Percentiles rank a stretch among this genome's conserved stretches.
Conservation (phyloP, 2,329 filamentous ascomycete species). For the Trichoderma sp. region DNA sequence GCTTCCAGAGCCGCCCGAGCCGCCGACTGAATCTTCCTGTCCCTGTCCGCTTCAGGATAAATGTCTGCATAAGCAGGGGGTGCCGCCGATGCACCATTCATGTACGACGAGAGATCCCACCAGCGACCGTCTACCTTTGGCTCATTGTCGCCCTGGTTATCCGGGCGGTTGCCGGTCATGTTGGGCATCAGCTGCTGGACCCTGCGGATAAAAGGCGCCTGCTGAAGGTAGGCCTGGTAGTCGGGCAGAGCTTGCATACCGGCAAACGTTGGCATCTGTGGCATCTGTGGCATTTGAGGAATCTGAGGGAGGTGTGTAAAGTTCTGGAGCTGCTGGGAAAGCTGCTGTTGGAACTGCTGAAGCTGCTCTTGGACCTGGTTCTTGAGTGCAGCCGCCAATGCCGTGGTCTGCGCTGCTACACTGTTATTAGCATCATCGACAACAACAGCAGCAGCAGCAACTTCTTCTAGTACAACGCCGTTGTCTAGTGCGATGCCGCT, state of each 20-base stretch:
- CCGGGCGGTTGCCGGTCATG: constrained; percentile 53
- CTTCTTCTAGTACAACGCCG: constrained; percentile 42
- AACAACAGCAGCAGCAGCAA: constrained; percentile 28
- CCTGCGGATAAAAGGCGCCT: constrained; percentile 65
- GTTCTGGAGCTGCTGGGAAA: constrained; percentile 67
- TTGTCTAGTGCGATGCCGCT: constrained; percentile 35
- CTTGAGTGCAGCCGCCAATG: constrained; percentile 68
- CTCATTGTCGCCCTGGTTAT: constrained; percentile 42
- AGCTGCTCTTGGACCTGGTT: constrained; percentile 74
- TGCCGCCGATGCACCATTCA: constrained; percentile 51
- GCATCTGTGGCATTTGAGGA: constrained; percentile 62
- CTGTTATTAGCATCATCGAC: constrained; percentile 37
- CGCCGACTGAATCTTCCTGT: constrained; percentile 61
- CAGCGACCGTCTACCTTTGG: constrained; percentile 57
- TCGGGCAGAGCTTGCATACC: constrained; percentile 66
- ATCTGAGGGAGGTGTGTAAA: constrained; percentile 49
- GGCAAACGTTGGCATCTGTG: constrained; percentile 54
- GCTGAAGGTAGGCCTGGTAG: constrained; percentile 68
- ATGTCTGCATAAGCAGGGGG: constrained; percentile 81
- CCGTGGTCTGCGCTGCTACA: constrained; percentile 57
- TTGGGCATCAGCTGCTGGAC: constrained; percentile 74
- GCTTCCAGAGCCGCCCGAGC: constrained; percentile 59
- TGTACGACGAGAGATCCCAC: constrained; percentile 67
- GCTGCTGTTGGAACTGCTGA: constrained; percentile 76
- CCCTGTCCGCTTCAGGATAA: constrained; percentile 60